Conservation (phyloP, 2,329 filamentous ascomycete genomes). For the Huntiella savannae region DNA sequence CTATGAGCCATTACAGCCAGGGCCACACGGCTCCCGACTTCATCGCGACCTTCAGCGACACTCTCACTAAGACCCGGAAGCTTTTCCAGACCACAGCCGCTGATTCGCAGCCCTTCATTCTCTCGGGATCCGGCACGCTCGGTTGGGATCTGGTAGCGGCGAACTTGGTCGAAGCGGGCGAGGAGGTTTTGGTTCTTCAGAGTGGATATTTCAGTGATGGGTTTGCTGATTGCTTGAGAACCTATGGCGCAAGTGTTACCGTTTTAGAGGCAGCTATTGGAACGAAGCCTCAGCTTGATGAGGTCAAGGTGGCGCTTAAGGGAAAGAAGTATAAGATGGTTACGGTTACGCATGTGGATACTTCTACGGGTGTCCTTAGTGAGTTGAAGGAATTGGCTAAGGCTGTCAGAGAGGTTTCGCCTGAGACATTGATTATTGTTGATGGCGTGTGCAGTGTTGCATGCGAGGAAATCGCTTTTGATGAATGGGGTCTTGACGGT, state of each 20-base stretch:
- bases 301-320: constrained; percentile 74
- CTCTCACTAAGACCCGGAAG: constrained; percentile 69
- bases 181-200: constrained; percentile 81
- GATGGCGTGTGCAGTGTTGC: constrained; percentile 96
- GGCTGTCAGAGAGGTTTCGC: constrained; percentile 68
- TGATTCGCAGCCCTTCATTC: constrained; percentile 71
- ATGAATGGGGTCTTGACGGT: constrained; percentile 82
- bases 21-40: constrained; percentile 83
- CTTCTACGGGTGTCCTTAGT: constrained; percentile 85
- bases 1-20: constrained; percentile 81
- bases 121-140: constrained; percentile 85
- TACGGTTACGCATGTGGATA: constrained; percentile 94
- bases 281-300: constrained; percentile 63
- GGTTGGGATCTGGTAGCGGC: constrained; percentile 95
- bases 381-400: constrained; percentile 73
- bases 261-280: constrained; percentile 82
- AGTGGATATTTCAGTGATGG: constrained; percentile 95
- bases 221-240: constrained; percentile 78
- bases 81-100: constrained; percentile 82
- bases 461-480: constrained; percentile 87
- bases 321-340: constrained; percentile 87
- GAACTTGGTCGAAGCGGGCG: constrained; percentile 75
- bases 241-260: constrained; percentile 78
- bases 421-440: constrained; percentile 77
- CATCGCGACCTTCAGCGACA: constrained; percentile 78